A percentile compares a stretch with the other conserved stretches of the same genome.
Conservation (phyloP, 2,329 filamentous ascomycete genomes). For the Fulvia fulva region DNA sequence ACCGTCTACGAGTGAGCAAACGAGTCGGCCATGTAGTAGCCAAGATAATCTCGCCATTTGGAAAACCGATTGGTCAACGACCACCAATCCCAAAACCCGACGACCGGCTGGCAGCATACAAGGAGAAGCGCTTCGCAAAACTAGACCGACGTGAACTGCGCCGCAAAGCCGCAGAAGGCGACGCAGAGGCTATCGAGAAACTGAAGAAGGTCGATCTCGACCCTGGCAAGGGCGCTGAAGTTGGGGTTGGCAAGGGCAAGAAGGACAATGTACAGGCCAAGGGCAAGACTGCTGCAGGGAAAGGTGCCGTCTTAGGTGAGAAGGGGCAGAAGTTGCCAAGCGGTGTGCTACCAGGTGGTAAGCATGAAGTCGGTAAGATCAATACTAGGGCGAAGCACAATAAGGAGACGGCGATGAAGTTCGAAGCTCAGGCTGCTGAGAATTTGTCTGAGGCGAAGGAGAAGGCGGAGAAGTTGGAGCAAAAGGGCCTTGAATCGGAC, state of each 20-base stretch:
- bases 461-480: constrained; percentile 23
- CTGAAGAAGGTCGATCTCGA: constrained; percentile 28
- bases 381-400: constrained; percentile 28
- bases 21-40: constrained; percentile 69
- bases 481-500: constrained; percentile 18
- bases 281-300: constrained; percentile 16
- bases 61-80: constrained; percentile 59
- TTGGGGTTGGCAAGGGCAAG: constrained; percentile 27
- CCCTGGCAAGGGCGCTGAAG: constrained; percentile 26
- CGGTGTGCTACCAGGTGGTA: constrained; percentile 32
- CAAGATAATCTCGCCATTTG: constrained; percentile 68
- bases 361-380: constrained; percentile 30
- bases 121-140: constrained; percentile 56
- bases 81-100: constrained; percentile 63
- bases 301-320: constrained; percentile 25
- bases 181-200: constrained; percentile 26
- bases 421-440: constrained; percentile 26
- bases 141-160: constrained; percentile 39
- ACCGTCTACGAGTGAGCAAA: constrained; percentile 63
- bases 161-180: constrained; percentile 28
- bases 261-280: constrained; percentile 25
- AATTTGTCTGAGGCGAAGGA: constrained; percentile 27
- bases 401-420: constrained; percentile 26
- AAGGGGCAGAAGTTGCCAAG: constrained; percentile 33
- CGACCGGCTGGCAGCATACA: constrained; percentile 55